Base-by-base conservation (phyloP, 306 rosid genomes). In the Mucuna pruriens region DNA sequence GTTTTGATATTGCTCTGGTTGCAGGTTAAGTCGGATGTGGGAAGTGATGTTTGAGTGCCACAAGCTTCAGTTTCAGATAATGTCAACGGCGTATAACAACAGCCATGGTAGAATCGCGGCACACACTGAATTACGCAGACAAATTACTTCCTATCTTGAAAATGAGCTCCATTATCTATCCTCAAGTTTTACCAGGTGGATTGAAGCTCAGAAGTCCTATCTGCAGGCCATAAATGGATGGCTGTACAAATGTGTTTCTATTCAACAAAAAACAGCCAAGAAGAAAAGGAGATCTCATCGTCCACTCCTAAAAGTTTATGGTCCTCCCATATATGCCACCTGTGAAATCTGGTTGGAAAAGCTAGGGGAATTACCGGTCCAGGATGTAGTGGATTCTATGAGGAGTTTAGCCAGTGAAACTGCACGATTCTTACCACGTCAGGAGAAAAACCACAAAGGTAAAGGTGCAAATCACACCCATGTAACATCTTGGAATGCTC, bases 21-120 rank as follows among this genome's bases (percentile, higher is more conserved):
- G 51, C 83, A 95, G 98, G 95, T 88, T 95, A 86, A 88, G 89
- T 71, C 93, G 95, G 81, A 95, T 92, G 99, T 95, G 97, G 99
- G 94, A 89, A 69, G 94, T 80, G 87, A 91, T 95, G 99, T 85
- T 48, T 40, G 94, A 90, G 65, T 92, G 95, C 85, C 97, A 92
- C 91, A 91, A 86, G 84, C 94, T 75, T 72, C 98, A 94, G 84
- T 81, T 84, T 64, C 88, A 83, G 84, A 89, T 92, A 2, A 83
- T 94, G 67, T 78, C 91, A 6, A 77, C 82, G 45, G 93, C 90
- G 5, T 65, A 78, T 78, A 85, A 38, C 82, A 88, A 60, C 57
- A 80, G 86, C 68, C 89, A 87, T 77, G 65, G 84, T 55, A 87
- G 85, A 79, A 84, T 85, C 22, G 61, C 84, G 7, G 57, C 85